Evolutionary conservation across 495 filamentous ascomycete species (phyloP), one percentile per base, ranked within the genome.

Genomic region (Xanthoparmelia taractica): DNA sequence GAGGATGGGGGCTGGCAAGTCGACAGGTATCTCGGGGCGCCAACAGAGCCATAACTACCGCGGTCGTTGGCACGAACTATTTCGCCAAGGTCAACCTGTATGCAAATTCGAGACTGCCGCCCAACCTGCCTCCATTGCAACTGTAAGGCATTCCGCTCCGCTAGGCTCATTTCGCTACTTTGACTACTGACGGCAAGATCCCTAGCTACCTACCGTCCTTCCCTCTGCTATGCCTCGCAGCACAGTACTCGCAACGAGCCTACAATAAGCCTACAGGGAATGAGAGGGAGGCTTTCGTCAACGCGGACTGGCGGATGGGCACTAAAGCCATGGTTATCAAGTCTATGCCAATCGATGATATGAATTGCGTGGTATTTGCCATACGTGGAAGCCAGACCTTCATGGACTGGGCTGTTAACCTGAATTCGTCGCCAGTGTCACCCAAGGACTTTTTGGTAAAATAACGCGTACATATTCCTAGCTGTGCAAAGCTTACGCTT

Each of bases 311-410:
- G 83, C 80, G 76, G 31, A 77, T 80, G 1, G 88, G 89, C 20
- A 87, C 88, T 27, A 94, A 94, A 71, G 87, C 89, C 27, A 91
- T 91, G 87, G 83, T 90, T 33, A 84, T 94, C 71, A 91, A 91
- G 65, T 86, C 85, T 0, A 74, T 91, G 15, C 83, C 87, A 7
- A 81, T 90, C 67, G 88, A 92, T 68, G 79, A 89, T 67, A 82
- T 85, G 76, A 84, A 90, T 69, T 85, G 84, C 18, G 84, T 93
- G 48, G 85, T 92, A 29, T 87, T 93, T 67, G 88, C 90, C 40
- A 89, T 94, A 58, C 83, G 90, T 8, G 90, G 90, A 2, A 89
- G 82, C 0, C 84, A 89, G 38, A 88, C 82, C 2, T 88, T 91
- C 68, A 85, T 89, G 76, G 90, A 94, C 73, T 94, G 90, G 90